Conservation (phyloP, 345 rosid genomes). For the Geranium rotundifolium region DNA sequence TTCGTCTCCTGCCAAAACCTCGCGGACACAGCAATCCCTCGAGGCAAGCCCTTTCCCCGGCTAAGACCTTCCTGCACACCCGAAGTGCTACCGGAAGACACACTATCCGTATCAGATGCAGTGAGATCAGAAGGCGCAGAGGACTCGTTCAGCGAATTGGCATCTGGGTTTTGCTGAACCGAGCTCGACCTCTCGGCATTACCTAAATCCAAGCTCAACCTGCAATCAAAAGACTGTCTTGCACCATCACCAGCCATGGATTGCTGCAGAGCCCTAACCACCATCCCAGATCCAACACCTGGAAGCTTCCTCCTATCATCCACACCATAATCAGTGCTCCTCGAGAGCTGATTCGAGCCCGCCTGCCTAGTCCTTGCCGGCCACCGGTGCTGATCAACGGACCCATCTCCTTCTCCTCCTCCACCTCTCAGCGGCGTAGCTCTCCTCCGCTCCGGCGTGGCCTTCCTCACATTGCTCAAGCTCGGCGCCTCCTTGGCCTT, state of each 20-base stretch:
- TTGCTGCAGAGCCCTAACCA: conserved; percentile 39
- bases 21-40: conserved; percentile 37
- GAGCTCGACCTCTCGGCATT: conserved; percentile 20
- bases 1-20: conserved; percentile 87
- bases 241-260: conserved; percentile 42
- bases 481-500: conserved; percentile 49
- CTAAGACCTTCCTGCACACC: conserved; percentile 39
- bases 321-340: conserved; percentile 42
- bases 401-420: conserved; percentile 40
- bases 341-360: conserved; percentile 29
- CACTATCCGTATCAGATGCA: conserved; percentile 71
- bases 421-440: conserved; percentile 41
- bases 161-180: conserved; percentile 26
- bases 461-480: conserved; percentile 33
- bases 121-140: conserved; percentile 38
- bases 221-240: conserved; percentile 35
- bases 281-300: conserved; percentile 51
- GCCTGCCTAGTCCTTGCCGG: conserved; percentile 51
- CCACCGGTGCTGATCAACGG: conserved; percentile 56
- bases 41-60: conserved; percentile 27
- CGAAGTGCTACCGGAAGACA: conserved; percentile 67
- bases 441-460: conserved; percentile 50
- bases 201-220: conserved; percentile 44
- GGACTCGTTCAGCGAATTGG: conserved; percentile 36
- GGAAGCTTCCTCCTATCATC: conserved; percentile 20